Conservation (phyloP, 1,284 basidiomycete species). For the Bjerkandera adusta region DNA sequence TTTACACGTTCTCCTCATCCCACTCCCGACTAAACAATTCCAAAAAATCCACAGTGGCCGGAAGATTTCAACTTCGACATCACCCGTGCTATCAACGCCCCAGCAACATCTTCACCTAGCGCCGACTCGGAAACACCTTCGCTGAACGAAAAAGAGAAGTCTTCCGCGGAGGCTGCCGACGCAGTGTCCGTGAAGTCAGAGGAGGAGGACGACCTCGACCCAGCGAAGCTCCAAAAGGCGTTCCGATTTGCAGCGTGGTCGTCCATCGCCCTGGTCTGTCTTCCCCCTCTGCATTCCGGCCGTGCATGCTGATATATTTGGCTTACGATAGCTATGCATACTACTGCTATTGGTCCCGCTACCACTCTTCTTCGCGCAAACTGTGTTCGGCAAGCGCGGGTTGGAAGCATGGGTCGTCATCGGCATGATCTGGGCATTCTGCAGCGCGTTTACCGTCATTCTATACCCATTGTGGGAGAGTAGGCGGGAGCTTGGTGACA, state of each 20-base stretch:
- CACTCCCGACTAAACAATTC: neutral
- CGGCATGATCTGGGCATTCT: conserved; percentile 83
- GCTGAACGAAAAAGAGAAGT: conserved; percentile 6
- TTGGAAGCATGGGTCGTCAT: conserved; percentile 78
- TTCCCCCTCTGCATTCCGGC: conserved; percentile 1
- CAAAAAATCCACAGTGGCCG: conserved; percentile 53
- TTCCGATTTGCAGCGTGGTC: conserved; percentile 77
- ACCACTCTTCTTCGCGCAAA: conserved; percentile 79
- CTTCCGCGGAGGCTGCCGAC: conserved; percentile 26
- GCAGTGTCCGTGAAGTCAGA: conserved; percentile 36
- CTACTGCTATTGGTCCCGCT: conserved; percentile 76
- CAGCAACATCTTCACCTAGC: too few species aligned
- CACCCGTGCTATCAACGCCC: conserved; percentile 74
- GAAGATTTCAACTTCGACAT: conserved; percentile 78
- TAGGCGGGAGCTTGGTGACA: conserved; percentile 57
- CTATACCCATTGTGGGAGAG: conserved; percentile 88
- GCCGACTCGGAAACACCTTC: neutral
- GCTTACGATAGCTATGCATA: conserved; percentile 48
- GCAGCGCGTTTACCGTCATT: conserved; percentile 72
- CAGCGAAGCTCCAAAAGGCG: conserved; percentile 60
- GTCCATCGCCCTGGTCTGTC: conserved; percentile 64
- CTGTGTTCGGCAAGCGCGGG: conserved; percentile 66
- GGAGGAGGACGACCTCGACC: conserved; percentile 60
- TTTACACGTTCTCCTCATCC: neutral
- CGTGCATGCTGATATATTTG: neutral